phyloP scores from a whole-genome alignment of 2,329 filamentous ascomycete genomes.

The Fusarium sp. region DNA sequence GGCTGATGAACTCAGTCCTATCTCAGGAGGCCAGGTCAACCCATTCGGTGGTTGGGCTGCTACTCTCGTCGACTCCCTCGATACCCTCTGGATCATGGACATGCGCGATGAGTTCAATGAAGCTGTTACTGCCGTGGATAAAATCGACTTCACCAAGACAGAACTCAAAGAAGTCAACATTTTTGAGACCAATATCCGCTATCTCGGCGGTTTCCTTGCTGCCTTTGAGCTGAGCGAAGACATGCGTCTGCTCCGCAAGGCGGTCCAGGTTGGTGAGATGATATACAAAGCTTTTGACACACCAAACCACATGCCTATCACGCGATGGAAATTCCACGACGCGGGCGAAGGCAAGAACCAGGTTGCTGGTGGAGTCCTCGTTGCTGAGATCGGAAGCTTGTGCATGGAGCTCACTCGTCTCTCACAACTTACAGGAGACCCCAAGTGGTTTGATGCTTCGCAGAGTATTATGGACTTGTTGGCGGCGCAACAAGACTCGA shows the following conservation, averaged over 20 bases:
- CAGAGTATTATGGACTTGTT: constrained; percentile 75
- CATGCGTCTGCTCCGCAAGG: constrained; percentile 68
- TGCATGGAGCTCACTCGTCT: constrained; percentile 79
- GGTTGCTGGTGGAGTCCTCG: constrained; percentile 53
- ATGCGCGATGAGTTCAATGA: constrained; percentile 72
- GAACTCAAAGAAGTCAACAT: constrained; percentile 64
- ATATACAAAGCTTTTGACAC: constrained; percentile 76
- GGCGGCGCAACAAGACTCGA: constrained; percentile 71
- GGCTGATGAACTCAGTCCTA: constrained; percentile 70
- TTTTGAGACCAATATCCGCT: constrained; percentile 78
- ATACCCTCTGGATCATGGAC: constrained; percentile 80
- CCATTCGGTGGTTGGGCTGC: constrained; percentile 75
- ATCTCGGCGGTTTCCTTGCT: constrained; percentile 75
- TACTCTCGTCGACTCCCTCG: constrained; percentile 74
- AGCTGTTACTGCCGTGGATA: constrained; percentile 67
- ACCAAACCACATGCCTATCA: constrained; percentile 71
- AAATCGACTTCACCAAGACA: constrained; percentile 70
- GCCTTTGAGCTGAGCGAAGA: constrained; percentile 74
- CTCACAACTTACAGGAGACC: constrained; percentile 76
- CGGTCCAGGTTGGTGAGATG: constrained; percentile 71
- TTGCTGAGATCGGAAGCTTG: constrained; percentile 69
- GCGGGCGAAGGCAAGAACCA: constrained; percentile 49
- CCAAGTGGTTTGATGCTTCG: constrained; percentile 79
- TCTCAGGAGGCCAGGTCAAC: constrained; percentile 63
- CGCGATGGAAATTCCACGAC: constrained; percentile 58